Evolutionary conservation across 2,329 filamentous ascomycete genomes (phyloP).

Genomic region (Mycogone perniciosa): DNA sequence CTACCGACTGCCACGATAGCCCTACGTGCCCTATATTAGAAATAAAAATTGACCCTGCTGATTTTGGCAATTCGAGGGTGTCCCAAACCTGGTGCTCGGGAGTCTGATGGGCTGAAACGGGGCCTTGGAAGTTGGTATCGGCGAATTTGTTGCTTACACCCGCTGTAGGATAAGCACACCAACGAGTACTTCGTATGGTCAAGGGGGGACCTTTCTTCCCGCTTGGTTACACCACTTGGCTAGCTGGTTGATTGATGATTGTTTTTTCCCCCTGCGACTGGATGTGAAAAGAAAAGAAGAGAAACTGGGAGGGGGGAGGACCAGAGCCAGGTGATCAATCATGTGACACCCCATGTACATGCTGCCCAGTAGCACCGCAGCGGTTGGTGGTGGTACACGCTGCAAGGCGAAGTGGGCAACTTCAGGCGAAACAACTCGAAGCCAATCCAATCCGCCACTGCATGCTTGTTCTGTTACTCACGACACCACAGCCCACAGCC

Average conservation of each 20-base stretch:
- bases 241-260: not conserved
- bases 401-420: no score
- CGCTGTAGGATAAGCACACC: conserved; percentile 3
- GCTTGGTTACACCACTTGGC: conserved; percentile 12
- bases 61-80: no score
- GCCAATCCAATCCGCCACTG: no score
- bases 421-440: no score
- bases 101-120: no score
- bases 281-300: conserved; percentile 2
- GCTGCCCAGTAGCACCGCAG: not conserved
- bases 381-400: not conserved
- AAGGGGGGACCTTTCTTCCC: conserved; percentile 3
- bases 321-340: conserved; percentile 10
- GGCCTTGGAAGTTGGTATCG: no score
- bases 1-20: not conserved
- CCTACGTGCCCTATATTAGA: no score
- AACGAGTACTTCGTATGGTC: not conserved
- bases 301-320: not conserved
- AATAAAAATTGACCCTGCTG: no score
- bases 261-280: conserved; percentile 2
- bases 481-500: no score
- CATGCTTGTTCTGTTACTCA: no score
- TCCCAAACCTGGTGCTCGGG: no score
- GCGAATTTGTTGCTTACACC: not conserved
- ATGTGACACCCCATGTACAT: conserved; percentile 3